A percentile compares a stretch with the other conserved stretches of the same genome.
phyloP scores from a whole-genome alignment of 768 basidiomycete species.

The Lactarius hatsudake region DNA sequence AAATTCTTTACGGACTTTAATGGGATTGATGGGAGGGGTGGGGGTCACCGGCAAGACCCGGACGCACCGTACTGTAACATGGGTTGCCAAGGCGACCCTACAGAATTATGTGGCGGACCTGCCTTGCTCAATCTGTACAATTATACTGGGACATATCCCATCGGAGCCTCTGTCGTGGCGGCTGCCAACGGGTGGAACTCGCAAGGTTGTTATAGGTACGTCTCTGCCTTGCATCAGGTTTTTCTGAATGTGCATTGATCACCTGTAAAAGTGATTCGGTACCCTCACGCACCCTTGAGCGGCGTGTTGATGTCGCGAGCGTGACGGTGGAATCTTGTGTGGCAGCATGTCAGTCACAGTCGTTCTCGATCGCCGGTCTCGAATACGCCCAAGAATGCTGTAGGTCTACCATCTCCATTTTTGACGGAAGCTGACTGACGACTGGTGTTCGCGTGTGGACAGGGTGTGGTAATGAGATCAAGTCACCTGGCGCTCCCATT shows the following conservation, averaged over 20 bases:
- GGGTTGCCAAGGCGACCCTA: not conserved
- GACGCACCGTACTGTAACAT: not conserved
- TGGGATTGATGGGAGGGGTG: not conserved
- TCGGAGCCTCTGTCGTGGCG: not conserved
- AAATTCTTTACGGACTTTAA: not conserved
- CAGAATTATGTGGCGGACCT: not conserved
- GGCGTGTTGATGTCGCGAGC: not conserved
- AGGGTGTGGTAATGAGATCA: conserved; percentile 10
- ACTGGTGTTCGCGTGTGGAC: not conserved
- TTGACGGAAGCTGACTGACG: not conserved
- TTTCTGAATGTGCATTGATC: not conserved
- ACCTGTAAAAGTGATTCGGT: not conserved
- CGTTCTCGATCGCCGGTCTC: conserved; percentile 4
- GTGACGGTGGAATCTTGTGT: conserved; percentile 11
- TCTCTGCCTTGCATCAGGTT: not conserved
- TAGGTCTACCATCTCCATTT: not conserved
- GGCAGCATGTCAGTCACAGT: not conserved
- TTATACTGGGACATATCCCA: not conserved
- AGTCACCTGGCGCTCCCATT: not conserved
- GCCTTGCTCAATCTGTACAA: not conserved
- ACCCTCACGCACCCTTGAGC: conserved; percentile 3
- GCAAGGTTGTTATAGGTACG: not conserved
- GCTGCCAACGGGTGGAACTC: not conserved
- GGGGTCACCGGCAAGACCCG: not conserved
- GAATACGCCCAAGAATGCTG: conserved; percentile 11